Evolutionary conservation across 805 yeast genomes (phyloP).

Genomic region (Nakazawaea ambrosiae): DNA sequence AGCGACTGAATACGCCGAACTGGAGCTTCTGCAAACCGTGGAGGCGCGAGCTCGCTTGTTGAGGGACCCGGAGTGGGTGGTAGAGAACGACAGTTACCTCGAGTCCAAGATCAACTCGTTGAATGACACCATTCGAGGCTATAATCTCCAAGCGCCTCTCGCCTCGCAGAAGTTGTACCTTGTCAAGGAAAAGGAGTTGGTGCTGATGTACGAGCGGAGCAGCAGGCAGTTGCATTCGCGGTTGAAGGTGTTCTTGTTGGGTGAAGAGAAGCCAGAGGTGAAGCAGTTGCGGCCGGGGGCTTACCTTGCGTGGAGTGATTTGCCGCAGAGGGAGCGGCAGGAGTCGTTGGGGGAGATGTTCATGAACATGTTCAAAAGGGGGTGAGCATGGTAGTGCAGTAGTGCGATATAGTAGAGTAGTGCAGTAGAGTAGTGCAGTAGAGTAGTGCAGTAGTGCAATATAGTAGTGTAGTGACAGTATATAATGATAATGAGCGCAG

Average conservation of each 20-base stretch:
- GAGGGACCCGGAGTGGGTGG: constrained; percentile 31
- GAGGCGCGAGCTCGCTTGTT: constrained; percentile 13
- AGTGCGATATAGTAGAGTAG: too few species aligned
- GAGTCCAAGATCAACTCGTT: constrained; percentile 28
- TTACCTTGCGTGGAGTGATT: constrained; percentile 9
- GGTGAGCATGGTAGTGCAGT: too few species aligned
- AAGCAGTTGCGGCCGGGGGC: constrained; percentile 15
- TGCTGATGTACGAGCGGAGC: constrained; percentile 28
- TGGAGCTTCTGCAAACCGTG: constrained; percentile 14
- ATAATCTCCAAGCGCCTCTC: constrained; percentile 58
- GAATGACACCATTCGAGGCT: constrained; percentile 47
- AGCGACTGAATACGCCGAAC: constrained; percentile 14
- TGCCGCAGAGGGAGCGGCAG: constrained; percentile 19
- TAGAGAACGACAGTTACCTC: constrained; percentile 23
- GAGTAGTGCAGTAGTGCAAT: too few species aligned
- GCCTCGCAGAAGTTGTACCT: constrained; percentile 53
- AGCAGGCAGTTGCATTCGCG: constrained; percentile 19
- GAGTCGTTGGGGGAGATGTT: constrained; percentile 24
- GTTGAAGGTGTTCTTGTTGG: constrained; percentile 16
- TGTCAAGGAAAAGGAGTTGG: constrained; percentile 34
- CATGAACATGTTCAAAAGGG: constrained; percentile 16
- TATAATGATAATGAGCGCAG: too few species aligned
- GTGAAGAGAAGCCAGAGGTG: constrained; percentile 6
- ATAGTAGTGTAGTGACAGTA: too few species aligned
- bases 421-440: too few species aligned